phyloP scores from a whole-genome alignment of 2,329 filamentous ascomycete genomes.

The Fusarium praegraminearum region DNA sequence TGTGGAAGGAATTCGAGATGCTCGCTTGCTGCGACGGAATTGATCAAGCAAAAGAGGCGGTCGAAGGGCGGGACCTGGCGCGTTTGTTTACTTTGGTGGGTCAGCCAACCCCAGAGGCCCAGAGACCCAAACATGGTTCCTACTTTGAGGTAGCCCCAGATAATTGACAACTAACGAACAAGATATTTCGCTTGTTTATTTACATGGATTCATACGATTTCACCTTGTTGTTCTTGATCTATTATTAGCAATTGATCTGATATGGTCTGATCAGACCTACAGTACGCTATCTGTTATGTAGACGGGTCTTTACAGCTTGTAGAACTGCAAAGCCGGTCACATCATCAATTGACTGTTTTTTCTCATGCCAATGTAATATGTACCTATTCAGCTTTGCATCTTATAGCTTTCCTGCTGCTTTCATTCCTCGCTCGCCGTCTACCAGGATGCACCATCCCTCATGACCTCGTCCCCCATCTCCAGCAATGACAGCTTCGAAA shows the following conservation, averaged over 20 bases:
- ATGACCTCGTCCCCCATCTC: slow-evolving; percentile 70
- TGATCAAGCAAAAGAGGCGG: slow-evolving; percentile 23
- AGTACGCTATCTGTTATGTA: not conserved
- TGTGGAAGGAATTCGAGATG: slow-evolving; percentile 39
- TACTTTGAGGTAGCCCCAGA: not conserved
- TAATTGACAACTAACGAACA: not conserved
- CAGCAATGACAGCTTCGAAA: slow-evolving; percentile 78
- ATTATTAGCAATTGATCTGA: not conserved
- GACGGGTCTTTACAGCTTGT: not conserved
- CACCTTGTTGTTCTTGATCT: not conserved
- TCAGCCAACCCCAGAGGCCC: slow-evolving; percentile 33
- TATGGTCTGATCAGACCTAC: not conserved
- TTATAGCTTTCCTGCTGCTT: slow-evolving; percentile 66
- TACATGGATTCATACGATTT: not conserved
- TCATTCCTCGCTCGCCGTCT: slow-evolving; percentile 77
- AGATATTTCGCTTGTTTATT: slow-evolving; percentile 1
- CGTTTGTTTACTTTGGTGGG: slow-evolving; percentile 54
- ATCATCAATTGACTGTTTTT: not conserved
- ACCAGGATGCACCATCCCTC: slow-evolving; percentile 92
- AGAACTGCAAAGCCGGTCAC: not conserved
- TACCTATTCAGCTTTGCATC: not conserved
- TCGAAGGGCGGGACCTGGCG: slow-evolving; percentile 44
- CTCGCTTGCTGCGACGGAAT: slow-evolving; percentile 17
- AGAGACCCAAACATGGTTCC: slow-evolving; percentile 39
- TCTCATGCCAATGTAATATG: not conserved